Base-by-base conservation (phyloP, 139 green algal genomes). In the Zygnema cylindricum region DNA sequence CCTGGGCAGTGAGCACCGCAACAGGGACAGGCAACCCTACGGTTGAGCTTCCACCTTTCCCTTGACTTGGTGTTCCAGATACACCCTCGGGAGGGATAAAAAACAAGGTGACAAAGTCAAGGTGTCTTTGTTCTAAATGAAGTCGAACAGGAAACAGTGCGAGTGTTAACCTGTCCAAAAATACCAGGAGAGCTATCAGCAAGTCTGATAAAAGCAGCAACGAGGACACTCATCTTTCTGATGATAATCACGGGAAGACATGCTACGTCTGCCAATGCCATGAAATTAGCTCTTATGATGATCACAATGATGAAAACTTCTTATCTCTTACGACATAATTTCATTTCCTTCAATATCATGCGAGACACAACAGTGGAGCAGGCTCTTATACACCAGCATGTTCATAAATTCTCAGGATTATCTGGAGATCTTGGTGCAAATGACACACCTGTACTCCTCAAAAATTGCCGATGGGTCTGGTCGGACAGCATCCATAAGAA, bases 61-160 rank as follows among this genome's bases (percentile, higher is more conserved):
- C 57, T 79, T 79, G 11, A 54, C 36, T 54, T 43, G 7, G 7
- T 7, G 71, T 40, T 7, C 36, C 16, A 25, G 3, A 25, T 43
- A 7, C 71, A 43, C 36, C 16, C 36, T 41, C 36, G 3, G 71
- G 38, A 43, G 71, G 38, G 3, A 16, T 22, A 79, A 87, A 87
- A 69, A 87, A 87, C 16, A 21, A 33, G 55, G 81, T 41, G 57
- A 55, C 40, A 57, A 88, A 88, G 3, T 85, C 57, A 2, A 88
- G n/a, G 82, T 88, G 82, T 1, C 42, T 7, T 41, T 88, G 82
- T 42, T 88, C 43, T 1, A 88, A 11, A 3, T 85, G 82, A n/a
- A 88, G 22, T 21, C 82, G 82, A 42, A 88, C 2, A 1, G 82
- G 82, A 16, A 88, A 73, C n/a, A 88, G 21, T 7, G 82, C 25